These are phyloP conservation scores for Pythium rishiriense DNA, from an alignment of 352 stramenopile genomes.

Conservation along the genomic window DNA sequence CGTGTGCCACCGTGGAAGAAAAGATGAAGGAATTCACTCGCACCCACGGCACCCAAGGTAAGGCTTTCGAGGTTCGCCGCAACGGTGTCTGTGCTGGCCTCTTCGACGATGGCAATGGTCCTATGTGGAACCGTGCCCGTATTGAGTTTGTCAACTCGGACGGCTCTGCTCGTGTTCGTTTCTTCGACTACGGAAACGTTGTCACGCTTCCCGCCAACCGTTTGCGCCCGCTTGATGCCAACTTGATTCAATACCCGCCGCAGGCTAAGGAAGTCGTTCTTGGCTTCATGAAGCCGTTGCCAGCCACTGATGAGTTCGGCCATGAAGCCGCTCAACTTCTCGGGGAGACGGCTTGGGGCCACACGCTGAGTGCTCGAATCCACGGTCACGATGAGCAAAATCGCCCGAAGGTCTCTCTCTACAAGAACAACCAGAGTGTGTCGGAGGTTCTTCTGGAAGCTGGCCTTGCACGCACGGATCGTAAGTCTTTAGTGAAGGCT, in stretches of 20 bases:
- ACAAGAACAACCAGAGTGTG: slow-evolving; percentile 81
- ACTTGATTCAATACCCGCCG: slow-evolving; percentile 87
- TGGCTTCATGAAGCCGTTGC: slow-evolving; percentile 83
- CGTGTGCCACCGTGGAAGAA: slow-evolving; percentile 88
- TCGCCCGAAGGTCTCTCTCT: slow-evolving; percentile 73
- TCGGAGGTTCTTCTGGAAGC: slow-evolving; percentile 89
- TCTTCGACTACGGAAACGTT: slow-evolving; percentile 97
- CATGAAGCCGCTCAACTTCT: slow-evolving; percentile 91
- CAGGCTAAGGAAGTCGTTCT: slow-evolving; percentile 86
- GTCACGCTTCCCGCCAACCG: slow-evolving; percentile 80
- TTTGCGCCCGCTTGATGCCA: slow-evolving; percentile 90
- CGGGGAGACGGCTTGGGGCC: slow-evolving; percentile 90
- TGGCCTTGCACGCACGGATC: slow-evolving; percentile 89
- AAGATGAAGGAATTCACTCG: slow-evolving; percentile 93
- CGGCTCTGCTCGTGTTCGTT: slow-evolving; percentile 81
- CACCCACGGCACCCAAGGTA: slow-evolving; percentile 85
- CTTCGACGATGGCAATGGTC: slow-evolving; percentile 94
- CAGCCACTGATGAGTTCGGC: slow-evolving; percentile 91
- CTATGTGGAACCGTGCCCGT: slow-evolving; percentile 94
- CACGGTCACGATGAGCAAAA: slow-evolving; percentile 73
- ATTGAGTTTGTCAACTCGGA: slow-evolving; percentile 79
- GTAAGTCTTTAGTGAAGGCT: slow-evolving; percentile 64
- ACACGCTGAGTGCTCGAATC: slow-evolving; percentile 83
- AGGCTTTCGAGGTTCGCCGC: slow-evolving; percentile 89
- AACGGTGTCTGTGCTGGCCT: slow-evolving; percentile 93